A percentile compares a stretch with the other conserved stretches of the same genome.
Evolutionary conservation across 495 filamentous ascomycete species (phyloP).

Genomic region (Jackrogersella minutella): DNA sequence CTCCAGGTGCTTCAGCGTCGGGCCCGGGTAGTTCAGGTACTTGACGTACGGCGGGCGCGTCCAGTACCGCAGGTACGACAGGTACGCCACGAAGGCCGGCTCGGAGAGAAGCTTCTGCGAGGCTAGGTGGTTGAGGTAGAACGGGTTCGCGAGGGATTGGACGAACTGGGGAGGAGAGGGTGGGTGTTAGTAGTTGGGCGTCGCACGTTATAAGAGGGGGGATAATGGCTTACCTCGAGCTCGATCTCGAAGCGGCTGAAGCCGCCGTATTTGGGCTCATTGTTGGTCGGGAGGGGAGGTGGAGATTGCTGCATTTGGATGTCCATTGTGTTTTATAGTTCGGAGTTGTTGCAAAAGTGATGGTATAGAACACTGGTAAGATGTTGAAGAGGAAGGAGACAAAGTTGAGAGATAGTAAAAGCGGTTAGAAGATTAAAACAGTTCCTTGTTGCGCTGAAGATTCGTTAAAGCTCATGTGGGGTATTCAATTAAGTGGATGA

Average conservation of each 20-base stretch:
- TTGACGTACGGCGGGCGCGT: slow-evolving; percentile 81
- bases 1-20: slow-evolving; percentile 82
- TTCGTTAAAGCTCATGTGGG: slow-evolving; percentile 26
- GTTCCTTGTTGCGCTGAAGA: not conserved
- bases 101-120: slow-evolving; percentile 68
- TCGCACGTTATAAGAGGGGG: slow-evolving; percentile 14
- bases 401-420: no score
- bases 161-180: slow-evolving; percentile 68
- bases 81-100: slow-evolving; percentile 79
- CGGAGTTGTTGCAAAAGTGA: not conserved
- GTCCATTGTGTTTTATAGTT: slow-evolving; percentile 17
- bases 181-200: slow-evolving; percentile 22
- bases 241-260: slow-evolving; percentile 78
- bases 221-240: slow-evolving; percentile 62
- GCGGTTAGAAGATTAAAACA: no score
- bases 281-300: slow-evolving; percentile 32
- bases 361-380: not conserved
- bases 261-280: slow-evolving; percentile 66
- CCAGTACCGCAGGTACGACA: slow-evolving; percentile 87
- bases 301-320: slow-evolving; percentile 40
- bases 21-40: slow-evolving; percentile 81
- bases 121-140: slow-evolving; percentile 84
- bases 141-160: slow-evolving; percentile 82
- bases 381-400: not conserved
- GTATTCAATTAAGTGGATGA: not conserved